These are phyloP conservation scores for Tuber calosporum DNA, from an alignment of 495 filamentous ascomycete genomes.

Conservation along the genomic window DNA sequence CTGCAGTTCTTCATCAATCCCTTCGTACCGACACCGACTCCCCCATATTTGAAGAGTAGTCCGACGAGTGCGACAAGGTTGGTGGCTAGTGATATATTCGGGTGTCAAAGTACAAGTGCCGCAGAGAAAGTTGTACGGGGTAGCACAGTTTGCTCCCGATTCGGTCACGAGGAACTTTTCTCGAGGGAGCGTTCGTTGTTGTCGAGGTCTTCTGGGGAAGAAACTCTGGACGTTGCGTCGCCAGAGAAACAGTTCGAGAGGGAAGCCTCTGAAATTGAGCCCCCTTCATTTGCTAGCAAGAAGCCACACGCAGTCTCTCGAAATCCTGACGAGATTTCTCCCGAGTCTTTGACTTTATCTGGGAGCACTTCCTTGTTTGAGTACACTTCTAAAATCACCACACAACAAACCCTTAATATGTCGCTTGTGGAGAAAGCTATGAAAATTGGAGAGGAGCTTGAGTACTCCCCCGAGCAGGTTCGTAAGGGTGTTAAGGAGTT, in stretches of 20 bases:
- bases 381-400: not conserved
- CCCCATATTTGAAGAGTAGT: conserved; percentile 12
- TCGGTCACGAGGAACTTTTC: not conserved
- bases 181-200: not conserved
- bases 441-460: conserved; percentile 76
- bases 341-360: conserved; percentile 14
- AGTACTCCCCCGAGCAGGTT: conserved; percentile 71
- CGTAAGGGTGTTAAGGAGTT: conserved; percentile 76
- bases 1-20: conserved; percentile 32
- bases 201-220: not conserved
- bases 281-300: not conserved
- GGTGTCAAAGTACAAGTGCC: conserved; percentile 19
- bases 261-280: conserved; percentile 4
- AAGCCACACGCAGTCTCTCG: conserved; percentile 6
- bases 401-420: conserved; percentile 40
- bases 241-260: conserved; percentile 4
- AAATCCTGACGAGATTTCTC: conserved; percentile 2
- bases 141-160: not conserved
- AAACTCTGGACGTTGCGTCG: not conserved
- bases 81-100: conserved; percentile 25
- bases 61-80: conserved; percentile 19
- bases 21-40: conserved; percentile 17
- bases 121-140: conserved; percentile 13
- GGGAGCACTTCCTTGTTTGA: conserved; percentile 14
- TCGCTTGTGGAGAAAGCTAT: conserved; percentile 64